Conservation (phyloP, 2,329 filamentous ascomycete genomes). For the Aschersonia sp. region DNA sequence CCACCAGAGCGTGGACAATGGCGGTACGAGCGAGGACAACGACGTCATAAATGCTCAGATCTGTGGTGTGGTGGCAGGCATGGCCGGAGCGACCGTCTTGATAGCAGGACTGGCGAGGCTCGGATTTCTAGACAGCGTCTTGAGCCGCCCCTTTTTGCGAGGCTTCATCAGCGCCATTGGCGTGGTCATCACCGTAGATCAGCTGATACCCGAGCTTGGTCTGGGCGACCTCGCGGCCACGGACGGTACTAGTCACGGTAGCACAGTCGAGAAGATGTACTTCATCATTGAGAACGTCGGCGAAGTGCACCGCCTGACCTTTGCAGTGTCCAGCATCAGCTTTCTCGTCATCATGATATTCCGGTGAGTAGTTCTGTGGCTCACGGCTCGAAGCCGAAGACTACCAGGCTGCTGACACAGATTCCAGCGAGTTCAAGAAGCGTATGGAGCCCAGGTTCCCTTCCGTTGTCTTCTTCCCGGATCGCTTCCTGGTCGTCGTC, state of each 20-base stretch:
- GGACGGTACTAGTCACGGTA: slow-evolving; percentile 61
- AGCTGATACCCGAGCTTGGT: slow-evolving; percentile 82
- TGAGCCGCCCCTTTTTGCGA: slow-evolving; percentile 81
- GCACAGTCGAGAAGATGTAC: slow-evolving; percentile 69
- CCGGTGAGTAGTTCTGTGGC: slow-evolving; percentile 35
- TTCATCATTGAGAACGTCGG: slow-evolving; percentile 60
- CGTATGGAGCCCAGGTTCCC: slow-evolving; percentile 67
- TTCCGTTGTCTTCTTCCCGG: slow-evolving; percentile 74
- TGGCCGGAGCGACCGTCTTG: slow-evolving; percentile 82
- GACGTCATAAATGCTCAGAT: slow-evolving; percentile 60
- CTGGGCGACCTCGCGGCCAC: slow-evolving; percentile 52
- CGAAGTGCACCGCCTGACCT: slow-evolving; percentile 60
- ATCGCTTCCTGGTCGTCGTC: slow-evolving; percentile 81
- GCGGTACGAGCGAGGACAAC: slow-evolving; percentile 50
- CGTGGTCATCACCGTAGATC: slow-evolving; percentile 90
- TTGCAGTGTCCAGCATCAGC: slow-evolving; percentile 60
- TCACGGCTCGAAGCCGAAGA: no score
- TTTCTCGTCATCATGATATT: slow-evolving; percentile 87
- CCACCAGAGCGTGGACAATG: slow-evolving; percentile 58
- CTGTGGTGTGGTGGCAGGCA: slow-evolving; percentile 74
- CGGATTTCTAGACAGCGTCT: slow-evolving; percentile 86
- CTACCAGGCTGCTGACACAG: slow-evolving; percentile 1
- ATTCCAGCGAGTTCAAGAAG: slow-evolving; percentile 60
- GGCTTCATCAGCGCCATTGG: slow-evolving; percentile 97
- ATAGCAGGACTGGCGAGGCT: slow-evolving; percentile 71